Base-by-base conservation (phyloP, 768 basidiomycete species). In the Macrolepiota fuliginosa region DNA sequence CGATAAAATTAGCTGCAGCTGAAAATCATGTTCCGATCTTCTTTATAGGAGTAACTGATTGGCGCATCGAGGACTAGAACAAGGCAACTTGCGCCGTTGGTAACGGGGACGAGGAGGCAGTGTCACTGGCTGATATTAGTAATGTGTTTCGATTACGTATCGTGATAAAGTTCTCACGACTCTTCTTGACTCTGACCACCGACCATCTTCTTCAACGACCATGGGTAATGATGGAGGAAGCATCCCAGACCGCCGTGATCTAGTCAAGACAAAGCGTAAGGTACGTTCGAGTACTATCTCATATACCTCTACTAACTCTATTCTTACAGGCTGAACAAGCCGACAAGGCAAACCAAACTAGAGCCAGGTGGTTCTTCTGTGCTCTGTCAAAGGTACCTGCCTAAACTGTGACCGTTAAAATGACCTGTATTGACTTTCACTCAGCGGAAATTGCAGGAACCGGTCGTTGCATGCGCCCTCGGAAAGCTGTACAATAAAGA, bases 401-500 rank as follows among this genome's bases (percentile, higher is more conserved):
- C 9, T 11, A 17, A 9, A 25, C 5, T 19, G 9, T 13, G 12
- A 37, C 32, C n/a, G 19, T n/a, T 19, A 5, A 9, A 9, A 22
- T 19, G 24, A 29, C 10, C 6, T 32, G 11, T 45, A 32, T 15
- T 57, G 22, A 52, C 19, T 42, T 25, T 2, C 19, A 2, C 19
- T 39, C 69, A 96, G 94, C 83, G 84, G 57, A 88, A 87, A n/a
- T 80, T 98, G 1, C 87, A 89, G 68, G 88, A 92, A 62, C 97
- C 97, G 0, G 79, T 98, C 4, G 97, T 98, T 0, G 89, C 95
- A 0, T 96, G 94, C 74, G 88, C 88, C 0, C 81, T 98, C 0
- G 97, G 97, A 11, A 96, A 96, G 72, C 78, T 99, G 0, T 98
- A 98, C 72, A 99, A 98, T 76, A 97, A 96, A 70, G 96, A 96